Evolutionary conservation across 164 flowering plant genomes (phyloP).

Genomic region (Cinnamomum micranthum): DNA sequence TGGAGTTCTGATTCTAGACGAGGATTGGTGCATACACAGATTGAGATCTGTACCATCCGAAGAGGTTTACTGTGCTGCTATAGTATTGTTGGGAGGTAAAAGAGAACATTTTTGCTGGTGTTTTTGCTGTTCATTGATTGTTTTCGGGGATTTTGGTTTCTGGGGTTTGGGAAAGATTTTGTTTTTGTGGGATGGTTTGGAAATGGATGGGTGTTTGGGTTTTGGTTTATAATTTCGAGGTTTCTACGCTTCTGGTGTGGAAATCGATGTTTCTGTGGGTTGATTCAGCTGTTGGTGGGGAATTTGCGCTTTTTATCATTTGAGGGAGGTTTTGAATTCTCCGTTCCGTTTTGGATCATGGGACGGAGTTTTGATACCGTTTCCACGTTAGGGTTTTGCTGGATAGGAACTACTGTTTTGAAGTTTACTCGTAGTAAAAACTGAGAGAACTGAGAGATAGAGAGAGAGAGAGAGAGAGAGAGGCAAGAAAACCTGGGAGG

Average conservation of each 20-base stretch:
- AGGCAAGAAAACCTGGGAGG: background rate
- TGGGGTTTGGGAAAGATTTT: background rate
- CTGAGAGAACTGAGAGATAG: background rate
- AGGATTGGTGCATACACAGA: too few relatives aligned
- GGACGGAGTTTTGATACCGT: background rate
- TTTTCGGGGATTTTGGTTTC: background rate
- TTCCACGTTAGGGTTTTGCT: background rate
- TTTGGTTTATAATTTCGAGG: background rate
- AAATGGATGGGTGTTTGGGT: background rate
- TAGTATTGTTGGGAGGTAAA: too few relatives aligned
- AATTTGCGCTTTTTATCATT: background rate
- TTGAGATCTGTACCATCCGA: too few relatives aligned
- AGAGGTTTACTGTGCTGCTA: too few relatives aligned
- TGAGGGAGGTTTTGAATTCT: background rate
- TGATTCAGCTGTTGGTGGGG: background rate
- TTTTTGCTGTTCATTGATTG: background rate
- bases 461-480: background rate
- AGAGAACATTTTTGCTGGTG: too few relatives aligned
- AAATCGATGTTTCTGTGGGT: background rate
- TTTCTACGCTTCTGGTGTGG: too few relatives aligned
- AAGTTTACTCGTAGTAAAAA: background rate
- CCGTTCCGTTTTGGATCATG: background rate
- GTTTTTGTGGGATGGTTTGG: background rate
- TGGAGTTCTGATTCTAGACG: too few relatives aligned
- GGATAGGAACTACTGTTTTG: background rate